Evolutionary conservation across 768 basidiomycete species (phyloP).

Genomic region (Serendipita sp.): DNA sequence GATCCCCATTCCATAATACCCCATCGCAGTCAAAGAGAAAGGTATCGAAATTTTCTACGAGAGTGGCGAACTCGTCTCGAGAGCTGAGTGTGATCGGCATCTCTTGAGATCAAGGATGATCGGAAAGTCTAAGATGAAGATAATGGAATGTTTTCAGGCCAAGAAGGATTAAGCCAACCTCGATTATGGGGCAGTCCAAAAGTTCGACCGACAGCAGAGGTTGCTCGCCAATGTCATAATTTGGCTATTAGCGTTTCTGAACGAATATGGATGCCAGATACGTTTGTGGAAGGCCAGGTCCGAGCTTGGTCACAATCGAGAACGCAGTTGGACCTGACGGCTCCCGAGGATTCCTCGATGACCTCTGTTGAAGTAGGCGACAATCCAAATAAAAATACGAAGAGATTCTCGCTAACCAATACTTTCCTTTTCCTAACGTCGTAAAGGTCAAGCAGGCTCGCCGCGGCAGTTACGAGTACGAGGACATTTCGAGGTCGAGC

Average conservation of each 20-base stretch:
- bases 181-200: too few species aligned
- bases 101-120: not conserved
- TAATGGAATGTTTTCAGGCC: too few species aligned
- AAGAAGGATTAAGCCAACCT: too few species aligned
- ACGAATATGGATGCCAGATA: too few species aligned
- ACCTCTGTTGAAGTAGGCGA: not conserved
- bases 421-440: not conserved
- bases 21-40: constrained; percentile 97
- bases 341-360: not conserved
- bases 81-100: not conserved
- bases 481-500: not conserved
- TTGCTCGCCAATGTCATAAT: too few species aligned
- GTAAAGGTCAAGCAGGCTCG: not conserved
- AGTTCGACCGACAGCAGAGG: too few species aligned
- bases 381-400: not conserved
- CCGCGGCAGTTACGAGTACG: not conserved
- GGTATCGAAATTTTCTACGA: constrained; percentile 59
- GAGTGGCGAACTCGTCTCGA: constrained; percentile 19
- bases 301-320: not conserved
- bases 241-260: too few species aligned
- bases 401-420: not conserved
- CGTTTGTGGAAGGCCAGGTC: too few species aligned
- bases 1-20: constrained; percentile 79
- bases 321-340: not conserved
- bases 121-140: too few species aligned